Evolutionary conservation across 1,284 basidiomycete species (phyloP).

Genomic region (Cutaneotrichosporon sp.): DNA sequence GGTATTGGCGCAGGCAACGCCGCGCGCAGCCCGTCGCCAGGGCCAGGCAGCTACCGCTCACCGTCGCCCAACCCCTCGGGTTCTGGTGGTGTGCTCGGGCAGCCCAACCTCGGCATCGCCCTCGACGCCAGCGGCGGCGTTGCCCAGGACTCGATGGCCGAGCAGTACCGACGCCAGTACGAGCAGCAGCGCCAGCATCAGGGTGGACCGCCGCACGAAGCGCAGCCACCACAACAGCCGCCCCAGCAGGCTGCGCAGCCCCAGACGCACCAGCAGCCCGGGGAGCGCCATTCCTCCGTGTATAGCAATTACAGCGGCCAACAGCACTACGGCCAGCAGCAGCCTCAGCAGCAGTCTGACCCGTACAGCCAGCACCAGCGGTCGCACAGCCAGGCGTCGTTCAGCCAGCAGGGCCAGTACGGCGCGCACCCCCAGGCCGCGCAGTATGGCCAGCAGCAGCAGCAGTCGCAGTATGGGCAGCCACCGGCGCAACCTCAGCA

Average conservation of each 20-base stretch:
- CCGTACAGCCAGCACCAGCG: slow-evolving; percentile 22
- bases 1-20: slow-evolving; percentile 65
- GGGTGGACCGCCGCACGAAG: slow-evolving; percentile 26
- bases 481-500: slow-evolving; percentile 27
- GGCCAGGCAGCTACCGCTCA: slow-evolving; percentile 46
- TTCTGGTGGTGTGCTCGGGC: slow-evolving; percentile 31
- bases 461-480: slow-evolving; percentile 2
- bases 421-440: slow-evolving; percentile 11
- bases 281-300: slow-evolving; percentile 12
- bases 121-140: slow-evolving; percentile 73
- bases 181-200: slow-evolving; percentile 35
- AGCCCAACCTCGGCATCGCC: slow-evolving; percentile 61
- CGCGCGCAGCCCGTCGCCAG: slow-evolving; percentile 55
- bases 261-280: slow-evolving; percentile 5
- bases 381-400: slow-evolving; percentile 13
- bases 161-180: slow-evolving; percentile 48
- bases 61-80: slow-evolving; percentile 36
- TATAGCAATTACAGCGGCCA: slow-evolving; percentile 6
- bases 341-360: slow-evolving; percentile 7
- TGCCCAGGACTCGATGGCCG: slow-evolving; percentile 71
- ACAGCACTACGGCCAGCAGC: slow-evolving; percentile 11
- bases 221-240: slow-evolving; percentile 26
- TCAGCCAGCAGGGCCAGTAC: slow-evolving; percentile 12
- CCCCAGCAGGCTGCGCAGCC: slow-evolving; percentile 10
- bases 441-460: slow-evolving; percentile 9